Evolutionary conservation across 2,329 filamentous ascomycete species (phyloP), one percentile per base, ranked within the genome.

Genomic region (Ophiostoma himal-ulmi): DNA sequence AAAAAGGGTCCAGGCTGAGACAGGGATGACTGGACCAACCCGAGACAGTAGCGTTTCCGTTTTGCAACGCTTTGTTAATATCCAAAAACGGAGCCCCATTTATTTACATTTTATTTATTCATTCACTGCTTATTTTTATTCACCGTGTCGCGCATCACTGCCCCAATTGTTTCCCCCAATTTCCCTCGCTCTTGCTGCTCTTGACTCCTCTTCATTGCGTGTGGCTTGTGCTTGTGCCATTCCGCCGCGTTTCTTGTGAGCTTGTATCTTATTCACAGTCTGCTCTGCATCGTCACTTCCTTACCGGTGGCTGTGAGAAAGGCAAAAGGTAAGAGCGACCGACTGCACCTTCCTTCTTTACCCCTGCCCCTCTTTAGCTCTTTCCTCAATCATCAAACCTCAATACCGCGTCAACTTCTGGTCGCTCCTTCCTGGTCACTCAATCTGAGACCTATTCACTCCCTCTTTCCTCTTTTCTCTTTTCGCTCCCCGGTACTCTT

Each of bases 1-100:
- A 60, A 62, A 62, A 34, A 34, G 57, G 57, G 26, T 14, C 26
- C 22, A 34, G 26, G 26, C 26, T 30, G 57, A 62, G 57, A 34
- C 57, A 62, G 57, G 26, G 57, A 34, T 62, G 22, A 26, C 57
- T 62, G 10, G 57, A 62, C 57, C 26, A 62, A 34, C 57, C 57
- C 57, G 57, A 62, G 57, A 62, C 57, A 62, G 57, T 62, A 62
- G 57, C 26, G 57, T 62, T 26, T 62, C 57, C 57, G 57, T 62
- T 62, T 62, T 62, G 26, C 57, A 62, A 62, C 41, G 22, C 10
- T 54, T 34, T 57, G 52, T 10, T 26, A 57, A 22, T 22, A 22
- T 26, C 44, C 5, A 26, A 57, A 57, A 57, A 57, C 52, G 52
- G 52, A 57, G 52, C 10, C 22, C 52, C 44, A 22, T 54, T 54